Evolutionary conservation across 2,329 filamentous ascomycete species (phyloP), one percentile per base, ranked within the genome.

Genomic region (Sclerotinia glacialis): DNA sequence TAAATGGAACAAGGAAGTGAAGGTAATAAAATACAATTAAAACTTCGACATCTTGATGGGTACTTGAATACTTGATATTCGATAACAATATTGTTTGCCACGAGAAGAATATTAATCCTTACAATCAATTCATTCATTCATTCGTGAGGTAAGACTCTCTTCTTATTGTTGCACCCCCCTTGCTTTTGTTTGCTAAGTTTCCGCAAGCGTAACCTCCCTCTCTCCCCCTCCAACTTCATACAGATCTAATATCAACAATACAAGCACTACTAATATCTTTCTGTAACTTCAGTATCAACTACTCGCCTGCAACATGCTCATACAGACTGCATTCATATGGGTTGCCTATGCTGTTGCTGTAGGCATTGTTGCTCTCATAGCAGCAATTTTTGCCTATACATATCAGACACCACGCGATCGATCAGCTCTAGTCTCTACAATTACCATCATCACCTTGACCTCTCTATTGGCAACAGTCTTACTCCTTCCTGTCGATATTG

Each of bases 311-410:
- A 72, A 70, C 8, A 76, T 77, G 75, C 82, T 95, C 76, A 86
- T 97, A 69, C 93, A 96, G 78, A 90, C 90, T 65, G 92, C 91
- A 75, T 84, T 98, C 72, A 98, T 98, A 78, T 99, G 95, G 95
- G 88, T 95, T 69, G 87, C 93, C 64, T 99, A 98, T 78, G 92
- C 89, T 69, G 85, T 94, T 68, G 93, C 91, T 65, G 83, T 98
- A 60, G 88, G 78, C 68, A 80, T 97, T 65, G 86, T 94, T 69
- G 85, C 96, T 62, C 80, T 89, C 71, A 88, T 92, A 67, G 89
- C 93, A 64, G 86, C 89, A 69, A 86, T 96, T 74, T 97, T 96
- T 71, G 92, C 95, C 69, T 94, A 94, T 79, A 86, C 92, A 72
- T 98, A 96, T 84, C 94, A 98, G 78, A 88, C 90, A 14, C 91